Evolutionary conservation across 2,329 filamentous ascomycete genomes (phyloP).

Genomic region (Aspergillus fumigatiaffinis): DNA sequence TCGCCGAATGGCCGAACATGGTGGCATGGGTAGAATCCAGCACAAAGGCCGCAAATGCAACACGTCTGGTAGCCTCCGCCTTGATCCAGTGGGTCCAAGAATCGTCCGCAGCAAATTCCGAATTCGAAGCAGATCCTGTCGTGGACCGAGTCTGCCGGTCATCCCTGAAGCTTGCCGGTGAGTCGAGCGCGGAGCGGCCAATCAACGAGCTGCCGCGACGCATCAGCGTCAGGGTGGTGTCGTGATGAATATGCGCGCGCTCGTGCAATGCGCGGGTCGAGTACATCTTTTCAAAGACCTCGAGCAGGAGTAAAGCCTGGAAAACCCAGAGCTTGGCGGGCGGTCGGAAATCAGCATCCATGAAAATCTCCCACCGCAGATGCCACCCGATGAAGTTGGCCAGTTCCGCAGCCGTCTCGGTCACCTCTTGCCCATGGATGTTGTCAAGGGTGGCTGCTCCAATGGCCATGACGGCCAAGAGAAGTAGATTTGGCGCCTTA

Average conservation of each 20-base stretch:
- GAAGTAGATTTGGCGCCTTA: slow-evolving; percentile 74
- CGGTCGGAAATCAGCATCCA: slow-evolving; percentile 81
- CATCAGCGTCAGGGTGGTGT: slow-evolving; percentile 93
- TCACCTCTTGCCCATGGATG: slow-evolving; percentile 68
- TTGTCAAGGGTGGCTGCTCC: slow-evolving; percentile 87
- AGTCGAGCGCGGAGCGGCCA: slow-evolving; percentile 78
- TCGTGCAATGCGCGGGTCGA: slow-evolving; percentile 89
- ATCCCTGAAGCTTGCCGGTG: slow-evolving; percentile 70
- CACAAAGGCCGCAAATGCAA: slow-evolving; percentile 89
- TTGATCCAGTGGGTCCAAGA: slow-evolving; percentile 97
- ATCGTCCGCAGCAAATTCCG: slow-evolving; percentile 69
- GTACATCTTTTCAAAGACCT: slow-evolving; percentile 98
- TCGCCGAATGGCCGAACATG: slow-evolving; percentile 95
- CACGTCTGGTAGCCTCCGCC: slow-evolving; percentile 82
- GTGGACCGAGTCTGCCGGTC: slow-evolving; percentile 44
- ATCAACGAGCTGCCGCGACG: slow-evolving; percentile 86
- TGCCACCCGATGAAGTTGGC: slow-evolving; percentile 91
- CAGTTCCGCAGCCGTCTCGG: slow-evolving; percentile 72
- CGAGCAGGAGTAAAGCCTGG: slow-evolving; percentile 81
- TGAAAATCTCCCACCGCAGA: slow-evolving; percentile 93
- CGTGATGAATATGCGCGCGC: slow-evolving; percentile 92
- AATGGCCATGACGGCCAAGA: slow-evolving; percentile 87
- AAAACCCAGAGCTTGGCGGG: slow-evolving; percentile 96
- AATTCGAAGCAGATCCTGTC: slow-evolving; percentile 43
- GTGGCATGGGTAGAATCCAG: slow-evolving; percentile 95